Evolutionary conservation across 108 stramenopile species (phyloP), one percentile per base, ranked within the genome.

Genomic region (Asterionellopsis glacialis): DNA sequence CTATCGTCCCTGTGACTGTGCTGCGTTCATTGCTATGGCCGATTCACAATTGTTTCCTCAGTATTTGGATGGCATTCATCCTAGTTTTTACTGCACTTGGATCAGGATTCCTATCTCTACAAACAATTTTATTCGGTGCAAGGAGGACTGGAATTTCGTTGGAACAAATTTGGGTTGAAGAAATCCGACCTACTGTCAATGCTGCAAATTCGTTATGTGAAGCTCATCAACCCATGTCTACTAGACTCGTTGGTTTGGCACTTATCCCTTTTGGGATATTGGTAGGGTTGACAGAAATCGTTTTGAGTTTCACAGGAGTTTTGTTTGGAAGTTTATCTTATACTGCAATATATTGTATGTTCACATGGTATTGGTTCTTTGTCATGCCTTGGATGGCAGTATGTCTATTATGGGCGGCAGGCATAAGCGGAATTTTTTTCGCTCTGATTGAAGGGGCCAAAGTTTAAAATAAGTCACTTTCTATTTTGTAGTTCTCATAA

Each of bases 391-490:
- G 74, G 72, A 54, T 84, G 60, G 61, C 62, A 11, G 33, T 64
- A 1, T 57, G 61, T 25, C 27, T 72, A 41, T 41, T 88, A 21
- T 54, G 75, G n/a, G 48, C 73, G 16, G 77, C 90, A 0, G 51
- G 78, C 16, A 49, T 71, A 45, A 75, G 69, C 55, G 90, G 90
- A 39, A 68, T 68, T 51, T 92, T 85, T 43, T 88, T 88, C 79
- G 85, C 83, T 16, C 56, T 92, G 71, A 92, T 92, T 70, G 87
- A 92, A 74, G 58, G 84, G 39, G 85, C 87, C 15, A 87, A 87
- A 23, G 73, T 82, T 44, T 91, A 67, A 70, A 68, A 41, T 9
- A 25, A 61, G 9, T 33, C 7, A 33, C 33, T 5, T 5, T 33
- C 2, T 33, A 33, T 33, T 33, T 33, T 33, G 33, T 33, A 33